A percentile compares a stretch with the other conserved stretches of the same genome.
Evolutionary conservation across 1,139 yeast genomes (phyloP).

Genomic region (Geotrichum klebahnii): DNA sequence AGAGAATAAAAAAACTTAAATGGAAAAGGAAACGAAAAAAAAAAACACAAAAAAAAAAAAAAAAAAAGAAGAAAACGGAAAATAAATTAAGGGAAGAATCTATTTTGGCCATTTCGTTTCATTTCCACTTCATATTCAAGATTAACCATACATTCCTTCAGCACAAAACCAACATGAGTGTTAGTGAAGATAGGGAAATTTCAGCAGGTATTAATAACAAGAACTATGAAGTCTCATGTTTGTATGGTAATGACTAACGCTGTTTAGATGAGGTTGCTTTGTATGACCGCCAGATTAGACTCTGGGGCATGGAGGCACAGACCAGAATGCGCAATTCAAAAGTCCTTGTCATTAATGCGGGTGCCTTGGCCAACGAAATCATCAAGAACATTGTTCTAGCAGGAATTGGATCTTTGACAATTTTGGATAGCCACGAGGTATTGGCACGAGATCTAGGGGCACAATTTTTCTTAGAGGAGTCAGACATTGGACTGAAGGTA

Average conservation of each 20-base stretch:
- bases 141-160: too few species aligned
- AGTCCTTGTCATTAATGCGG: slow-evolving; percentile 61
- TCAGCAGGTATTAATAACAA: slow-evolving; percentile 22
- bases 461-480: slow-evolving; percentile 67
- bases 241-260: not conserved
- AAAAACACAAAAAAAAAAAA: not conserved
- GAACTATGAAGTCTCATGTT: not conserved
- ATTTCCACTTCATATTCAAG: too few species aligned
- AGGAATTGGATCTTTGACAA: slow-evolving; percentile 74
- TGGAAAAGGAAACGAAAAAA: not conserved
- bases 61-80: not conserved
- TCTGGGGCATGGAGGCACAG: slow-evolving; percentile 97
- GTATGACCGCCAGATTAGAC: slow-evolving; percentile 89
- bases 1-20: slow-evolving; percentile 5
- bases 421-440: slow-evolving; percentile 58
- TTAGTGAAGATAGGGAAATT: slow-evolving; percentile 13
- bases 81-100: not conserved
- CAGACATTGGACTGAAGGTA: slow-evolving; percentile 36
- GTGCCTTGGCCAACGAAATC: slow-evolving; percentile 73
- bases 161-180: slow-evolving; percentile 12
- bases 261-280: slow-evolving; percentile 73
- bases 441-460: slow-evolving; percentile 63
- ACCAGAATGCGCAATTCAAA: slow-evolving; percentile 69
- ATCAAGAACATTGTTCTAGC: slow-evolving; percentile 84
- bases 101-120: too few species aligned